phyloP scores from a whole-genome alignment of 768 basidiomycete species.

The Lactarius hengduanensis region DNA sequence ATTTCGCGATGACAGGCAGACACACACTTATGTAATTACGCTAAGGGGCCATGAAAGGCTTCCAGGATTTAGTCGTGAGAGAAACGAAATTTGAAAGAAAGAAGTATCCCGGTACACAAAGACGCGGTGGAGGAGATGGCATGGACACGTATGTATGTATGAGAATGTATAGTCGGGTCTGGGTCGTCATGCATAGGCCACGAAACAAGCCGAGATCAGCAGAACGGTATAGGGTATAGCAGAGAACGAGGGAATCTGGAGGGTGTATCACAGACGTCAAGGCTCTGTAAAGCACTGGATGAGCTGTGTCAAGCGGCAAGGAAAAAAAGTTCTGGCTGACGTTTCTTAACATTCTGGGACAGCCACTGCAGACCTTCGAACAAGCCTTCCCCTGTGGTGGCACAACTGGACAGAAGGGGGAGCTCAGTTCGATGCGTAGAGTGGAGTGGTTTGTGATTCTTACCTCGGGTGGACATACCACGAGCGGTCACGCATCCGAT shows the following conservation, averaged over 20 bases:
- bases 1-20: background rate
- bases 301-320: background rate
- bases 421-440: background rate
- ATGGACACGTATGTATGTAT: slow-evolving; percentile 20
- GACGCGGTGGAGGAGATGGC: slow-evolving; percentile 4
- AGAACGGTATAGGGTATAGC: slow-evolving; percentile 33
- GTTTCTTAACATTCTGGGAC: slow-evolving; percentile 95
- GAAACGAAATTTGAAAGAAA: slow-evolving; percentile 1
- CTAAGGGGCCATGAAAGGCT: background rate
- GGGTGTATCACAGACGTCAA: slow-evolving; percentile 3
- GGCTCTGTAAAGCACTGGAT: slow-evolving; percentile 19
- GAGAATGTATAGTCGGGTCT: slow-evolving; percentile 16
- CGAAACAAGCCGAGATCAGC: slow-evolving; percentile 26
- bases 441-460: slow-evolving; percentile 31
- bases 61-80: slow-evolving; percentile 4
- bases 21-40: slow-evolving; percentile 18
- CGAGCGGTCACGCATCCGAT: slow-evolving; percentile 93
- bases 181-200: slow-evolving; percentile 24
- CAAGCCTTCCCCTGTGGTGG: slow-evolving; percentile 93
- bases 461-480: slow-evolving; percentile 99
- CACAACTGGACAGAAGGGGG: slow-evolving; percentile 57
- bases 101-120: slow-evolving; percentile 14
- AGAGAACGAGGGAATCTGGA: slow-evolving; percentile 23
- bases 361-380: slow-evolving; percentile 98
- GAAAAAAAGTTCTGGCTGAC: slow-evolving; percentile 52